A percentile compares a stretch with the other conserved stretches of the same genome.
Conservation (phyloP, 441 rosid genomes). For the Erodium texanum region DNA sequence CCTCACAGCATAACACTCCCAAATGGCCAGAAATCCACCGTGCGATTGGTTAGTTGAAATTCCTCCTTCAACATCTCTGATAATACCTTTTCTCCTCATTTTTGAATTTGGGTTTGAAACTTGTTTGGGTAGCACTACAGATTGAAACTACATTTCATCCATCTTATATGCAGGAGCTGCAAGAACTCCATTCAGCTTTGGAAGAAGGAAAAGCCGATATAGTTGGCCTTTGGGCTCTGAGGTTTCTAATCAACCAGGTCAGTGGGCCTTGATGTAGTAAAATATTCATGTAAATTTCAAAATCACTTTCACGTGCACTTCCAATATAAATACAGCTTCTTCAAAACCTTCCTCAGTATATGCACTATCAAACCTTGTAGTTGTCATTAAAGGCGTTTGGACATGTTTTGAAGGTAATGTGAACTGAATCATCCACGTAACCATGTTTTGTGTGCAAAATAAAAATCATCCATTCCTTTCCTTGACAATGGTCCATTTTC, state of each 20-base stretch:
- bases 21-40: conserved; percentile 71
- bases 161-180: conserved; percentile 58
- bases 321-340: conserved; percentile 1
- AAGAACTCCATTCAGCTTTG: conserved; percentile 80
- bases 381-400: neutral
- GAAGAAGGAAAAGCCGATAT: conserved; percentile 98
- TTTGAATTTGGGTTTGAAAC: conserved; percentile 9
- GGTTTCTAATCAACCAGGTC: conserved; percentile 66
- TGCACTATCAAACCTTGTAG: conserved; percentile 5
- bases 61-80: neutral
- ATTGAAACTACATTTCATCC: conserved; percentile 2
- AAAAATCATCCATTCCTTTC: neutral
- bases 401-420: conserved; percentile 4
- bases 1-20: conserved; percentile 91
- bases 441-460: neutral
- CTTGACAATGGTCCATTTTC: neutral
- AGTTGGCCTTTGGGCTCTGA: conserved; percentile 96
- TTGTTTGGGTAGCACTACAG: neutral
- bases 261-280: conserved; percentile 12
- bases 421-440: neutral
- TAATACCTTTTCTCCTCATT: neutral
- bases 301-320: neutral
- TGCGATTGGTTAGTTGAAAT: conserved; percentile 58
- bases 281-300: neutral
- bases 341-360: neutral